Base-by-base conservation (phyloP, 1,139 yeast genomes). In the Blastobotrys illinoisensis region DNA sequence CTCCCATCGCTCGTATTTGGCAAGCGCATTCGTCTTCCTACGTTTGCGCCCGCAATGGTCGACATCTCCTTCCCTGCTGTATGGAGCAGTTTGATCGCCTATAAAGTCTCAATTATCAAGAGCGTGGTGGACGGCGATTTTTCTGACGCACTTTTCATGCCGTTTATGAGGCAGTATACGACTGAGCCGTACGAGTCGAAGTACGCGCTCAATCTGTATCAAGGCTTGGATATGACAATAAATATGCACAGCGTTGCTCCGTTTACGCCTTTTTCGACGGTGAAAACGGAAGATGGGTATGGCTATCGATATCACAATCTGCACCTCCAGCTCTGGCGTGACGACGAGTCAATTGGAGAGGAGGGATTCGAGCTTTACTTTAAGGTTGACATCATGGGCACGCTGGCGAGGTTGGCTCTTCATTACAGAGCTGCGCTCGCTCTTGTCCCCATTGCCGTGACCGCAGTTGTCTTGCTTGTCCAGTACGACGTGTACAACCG, bases 241-340 rank as follows among this genome's bases (percentile, higher is more conserved):
- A 74, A 77, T 14, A 74, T 84, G 59, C 95, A 88, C 67, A 88
- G 89, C 4, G 77, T 83, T 18, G 85, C 95, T 0, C 97, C 97
- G 0, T 90, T 75, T 65, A 79, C 86, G n/a, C 93, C 96, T 1
- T 79, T 79, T 66, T n/a, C 56, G 62, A 44, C 63, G 53, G 6
- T 48, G 50, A 54, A 23, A 54, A 62, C n/a, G 49, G 60, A 28
- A 58, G 68, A 19, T 74, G 71, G 56, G 57, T 64, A 53, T 54
- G 20, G 69, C 64, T 51, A 59, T 56, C 47, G 40, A 46, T 6
- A 55, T 58, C 59, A 60, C 46, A 64, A 66, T 23, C 61, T 74
- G 19, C 68, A 67, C 43, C 54, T 74, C 11, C 72, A 72, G 58
- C 57, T 73, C 1, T 66, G 70, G 63, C 56, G 68, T 2, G 67